Evolutionary conservation across 83 land plant genomes (phyloP).

Genomic region (Picea abies): DNA sequence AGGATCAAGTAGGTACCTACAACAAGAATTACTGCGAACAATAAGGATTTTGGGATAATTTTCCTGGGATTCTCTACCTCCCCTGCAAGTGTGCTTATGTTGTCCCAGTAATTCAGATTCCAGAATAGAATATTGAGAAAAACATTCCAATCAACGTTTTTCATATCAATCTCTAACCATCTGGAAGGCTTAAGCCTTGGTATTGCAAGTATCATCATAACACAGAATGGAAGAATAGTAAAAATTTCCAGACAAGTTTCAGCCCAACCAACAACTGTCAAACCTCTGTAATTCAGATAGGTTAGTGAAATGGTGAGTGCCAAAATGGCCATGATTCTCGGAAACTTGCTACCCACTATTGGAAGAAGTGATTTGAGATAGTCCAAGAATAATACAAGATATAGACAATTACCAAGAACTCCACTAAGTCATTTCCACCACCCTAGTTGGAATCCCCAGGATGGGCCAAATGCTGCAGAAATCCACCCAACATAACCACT

Average conservation of each 20-base stretch:
- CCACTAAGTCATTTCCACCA: slow-evolving; percentile 63
- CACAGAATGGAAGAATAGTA: slow-evolving; percentile 62
- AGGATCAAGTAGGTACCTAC: slow-evolving; percentile 20
- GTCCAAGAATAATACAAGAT: slow-evolving; percentile 71
- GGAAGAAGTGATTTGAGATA: slow-evolving; percentile 48
- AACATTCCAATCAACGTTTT: slow-evolving; percentile 50
- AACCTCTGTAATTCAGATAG: slow-evolving; percentile 61
- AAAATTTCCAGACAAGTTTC: slow-evolving; percentile 50
- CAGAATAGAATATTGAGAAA: not conserved
- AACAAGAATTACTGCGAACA: slow-evolving; percentile 61
- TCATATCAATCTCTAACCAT: slow-evolving; percentile 30
- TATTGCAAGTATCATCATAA: not conserved
- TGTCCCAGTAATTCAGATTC: too few relatives aligned
- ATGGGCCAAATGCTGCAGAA: too few relatives aligned
- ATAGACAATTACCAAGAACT: slow-evolving; percentile 50
- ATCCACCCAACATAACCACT: too few relatives aligned
- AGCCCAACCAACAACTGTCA: slow-evolving; percentile 13
- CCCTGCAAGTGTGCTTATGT: too few relatives aligned
- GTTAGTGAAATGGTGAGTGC: slow-evolving; percentile 44
- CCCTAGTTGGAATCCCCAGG: slow-evolving; percentile 88
- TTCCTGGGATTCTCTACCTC: too few relatives aligned
- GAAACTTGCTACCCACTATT: slow-evolving; percentile 32
- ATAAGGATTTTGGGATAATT: slow-evolving; percentile 9
- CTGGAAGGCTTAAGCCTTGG: slow-evolving; percentile 15
- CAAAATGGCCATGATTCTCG: slow-evolving; percentile 38